Percentiles rank a stretch among this genome's conserved stretches.
Evolutionary conservation across 1,284 basidiomycete species (phyloP).

Genomic region (Cutaneotrichosporon cutaneum): DNA sequence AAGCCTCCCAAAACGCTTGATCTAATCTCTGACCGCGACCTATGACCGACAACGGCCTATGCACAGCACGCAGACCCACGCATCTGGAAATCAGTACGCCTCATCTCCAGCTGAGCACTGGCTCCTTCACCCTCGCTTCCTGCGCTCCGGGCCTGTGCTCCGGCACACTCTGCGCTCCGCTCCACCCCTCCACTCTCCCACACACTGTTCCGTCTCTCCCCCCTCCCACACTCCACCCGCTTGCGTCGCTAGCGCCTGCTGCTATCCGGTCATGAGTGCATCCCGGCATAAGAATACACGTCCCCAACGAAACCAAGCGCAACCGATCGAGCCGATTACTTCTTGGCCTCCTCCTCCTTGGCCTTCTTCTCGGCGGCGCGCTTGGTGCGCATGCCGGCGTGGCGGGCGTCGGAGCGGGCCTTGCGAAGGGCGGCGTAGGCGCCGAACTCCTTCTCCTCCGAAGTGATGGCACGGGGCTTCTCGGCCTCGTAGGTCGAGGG

Average conservation of each 20-base stretch:
- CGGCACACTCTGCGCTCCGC: too few species aligned
- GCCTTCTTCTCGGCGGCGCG: slow-evolving; percentile 55
- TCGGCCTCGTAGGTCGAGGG: slow-evolving; percentile 70
- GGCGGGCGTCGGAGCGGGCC: slow-evolving; percentile 77
- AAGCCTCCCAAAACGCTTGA: too few species aligned
- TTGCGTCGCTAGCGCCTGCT: background rate
- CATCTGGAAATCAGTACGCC: too few species aligned
- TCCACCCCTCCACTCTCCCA: too few species aligned
- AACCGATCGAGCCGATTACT: slow-evolving; percentile 22
- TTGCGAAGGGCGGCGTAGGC: slow-evolving; percentile 87
- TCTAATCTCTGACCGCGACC: too few species aligned
- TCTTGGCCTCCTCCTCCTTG: slow-evolving; percentile 50
- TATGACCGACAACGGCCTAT: too few species aligned
- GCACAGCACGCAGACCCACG: too few species aligned
- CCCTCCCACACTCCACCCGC: background rate
- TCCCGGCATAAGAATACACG: slow-evolving; percentile 33
- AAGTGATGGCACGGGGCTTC: slow-evolving; percentile 88
- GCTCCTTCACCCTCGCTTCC: too few species aligned
- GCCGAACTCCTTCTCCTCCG: slow-evolving; percentile 83
- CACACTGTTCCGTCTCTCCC: too few species aligned
- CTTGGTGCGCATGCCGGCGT: slow-evolving; percentile 83
- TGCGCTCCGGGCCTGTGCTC: too few species aligned
- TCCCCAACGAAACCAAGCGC: slow-evolving; percentile 24
- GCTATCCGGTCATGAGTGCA: slow-evolving; percentile 29
- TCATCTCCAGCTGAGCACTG: too few species aligned